Percentiles rank a stretch among this genome's conserved stretches.
phyloP scores from a whole-genome alignment of 495 filamentous ascomycete species.

The Penicillium nucicola region DNA sequence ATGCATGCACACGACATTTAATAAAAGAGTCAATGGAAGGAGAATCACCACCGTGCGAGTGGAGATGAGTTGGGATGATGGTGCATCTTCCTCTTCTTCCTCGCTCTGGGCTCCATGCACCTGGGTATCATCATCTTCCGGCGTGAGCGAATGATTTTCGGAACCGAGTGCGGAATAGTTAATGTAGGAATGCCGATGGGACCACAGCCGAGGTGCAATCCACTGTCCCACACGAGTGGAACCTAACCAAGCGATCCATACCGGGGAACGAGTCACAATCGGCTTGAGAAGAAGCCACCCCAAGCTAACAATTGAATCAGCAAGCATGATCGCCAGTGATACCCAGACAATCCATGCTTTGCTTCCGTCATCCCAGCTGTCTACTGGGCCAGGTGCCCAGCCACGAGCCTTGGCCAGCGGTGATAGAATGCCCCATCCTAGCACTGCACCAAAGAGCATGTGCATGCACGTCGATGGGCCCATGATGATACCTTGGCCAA shows the following conservation, averaged over 20 bases:
- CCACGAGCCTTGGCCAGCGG: slow-evolving; percentile 79
- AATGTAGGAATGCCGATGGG: slow-evolving; percentile 28
- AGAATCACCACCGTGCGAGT: slow-evolving; percentile 67
- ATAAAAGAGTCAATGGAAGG: slow-evolving; percentile 67
- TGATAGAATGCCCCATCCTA: slow-evolving; percentile 90
- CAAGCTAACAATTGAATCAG: slow-evolving; percentile 85
- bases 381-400: slow-evolving; percentile 85
- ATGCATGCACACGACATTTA: slow-evolving; percentile 80
- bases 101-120: slow-evolving; percentile 10
- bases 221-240: slow-evolving; percentile 25
- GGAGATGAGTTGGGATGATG: slow-evolving; percentile 76
- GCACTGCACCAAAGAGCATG: slow-evolving; percentile 86
- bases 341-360: slow-evolving; percentile 99
- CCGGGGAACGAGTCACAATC: slow-evolving; percentile 41
- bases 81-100: slow-evolving; percentile 66
- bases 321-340: slow-evolving; percentile 92
- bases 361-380: slow-evolving; percentile 84
- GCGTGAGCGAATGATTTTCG: background rate
- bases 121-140: slow-evolving; percentile 6
- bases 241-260: slow-evolving; percentile 27
- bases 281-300: slow-evolving; percentile 73
- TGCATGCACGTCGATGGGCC: slow-evolving; percentile 85
- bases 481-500: slow-evolving; percentile 82
- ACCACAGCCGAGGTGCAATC: slow-evolving; percentile 19
- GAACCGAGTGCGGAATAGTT: slow-evolving; percentile 41